Conservation (phyloP, 768 basidiomycete species). For the Collybia nuda region DNA sequence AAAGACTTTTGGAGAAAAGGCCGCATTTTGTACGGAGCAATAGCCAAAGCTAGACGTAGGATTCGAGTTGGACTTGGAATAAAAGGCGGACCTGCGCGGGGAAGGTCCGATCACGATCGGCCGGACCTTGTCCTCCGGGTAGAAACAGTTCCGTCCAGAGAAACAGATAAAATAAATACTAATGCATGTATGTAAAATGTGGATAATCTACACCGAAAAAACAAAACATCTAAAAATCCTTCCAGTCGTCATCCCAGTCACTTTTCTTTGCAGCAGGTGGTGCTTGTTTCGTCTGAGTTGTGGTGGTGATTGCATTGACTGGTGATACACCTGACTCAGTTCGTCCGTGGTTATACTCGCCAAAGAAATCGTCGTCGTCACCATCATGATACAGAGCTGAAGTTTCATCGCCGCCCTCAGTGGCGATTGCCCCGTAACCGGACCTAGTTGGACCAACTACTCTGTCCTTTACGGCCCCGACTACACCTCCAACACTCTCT, state of each 20-base stretch:
- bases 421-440: constrained; percentile 49
- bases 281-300: constrained; percentile 5
- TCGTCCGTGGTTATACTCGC: constrained; percentile 41
- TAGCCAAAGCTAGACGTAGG: constrained; percentile 4
- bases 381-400: constrained; percentile 64
- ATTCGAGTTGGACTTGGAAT: constrained; percentile 1
- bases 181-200: background rate
- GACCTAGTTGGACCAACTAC: constrained; percentile 53
- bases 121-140: constrained; percentile 24
- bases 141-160: background rate
- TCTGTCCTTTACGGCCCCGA: constrained; percentile 60
- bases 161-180: constrained; percentile 1
- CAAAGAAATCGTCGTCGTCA: constrained; percentile 69
- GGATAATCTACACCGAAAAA: constrained; percentile 1
- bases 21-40: constrained; percentile 12
- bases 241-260: constrained; percentile 81
- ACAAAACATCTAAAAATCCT: constrained; percentile 62
- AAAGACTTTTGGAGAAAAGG: constrained; percentile 15
- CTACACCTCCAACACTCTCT: constrained; percentile 69
- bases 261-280: constrained; percentile 38
- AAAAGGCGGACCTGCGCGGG: constrained; percentile 6
- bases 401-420: constrained; percentile 50
- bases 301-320: constrained; percentile 5
- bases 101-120: constrained; percentile 32
- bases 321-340: constrained; percentile 19